phyloP scores from a whole-genome alignment of 257 asterid genomes.

The Primulina eburnea region DNA sequence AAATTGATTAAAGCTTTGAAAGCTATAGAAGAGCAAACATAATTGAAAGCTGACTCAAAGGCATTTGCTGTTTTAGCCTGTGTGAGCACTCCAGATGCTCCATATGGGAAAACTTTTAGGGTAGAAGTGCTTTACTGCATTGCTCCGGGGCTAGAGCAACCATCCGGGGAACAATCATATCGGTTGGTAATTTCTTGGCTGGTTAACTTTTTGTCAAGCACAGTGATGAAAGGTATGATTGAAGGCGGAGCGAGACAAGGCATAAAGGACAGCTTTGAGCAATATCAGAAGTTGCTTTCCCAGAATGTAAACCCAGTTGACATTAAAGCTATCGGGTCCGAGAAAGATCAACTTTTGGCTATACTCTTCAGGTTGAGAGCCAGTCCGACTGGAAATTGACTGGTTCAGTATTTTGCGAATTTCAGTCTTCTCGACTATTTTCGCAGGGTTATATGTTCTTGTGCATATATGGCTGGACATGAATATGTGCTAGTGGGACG shows the following conservation, averaged over 20 bases:
- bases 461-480: conserved; percentile 49
- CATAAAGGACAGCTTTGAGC: conserved; percentile 83
- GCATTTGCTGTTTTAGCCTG: conserved; percentile 56
- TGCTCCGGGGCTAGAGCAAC: conserved; percentile 80
- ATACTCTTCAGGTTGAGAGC: conserved; percentile 65
- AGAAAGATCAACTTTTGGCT: conserved; percentile 87
- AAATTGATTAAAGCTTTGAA: conserved; percentile 77
- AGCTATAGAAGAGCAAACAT: conserved; percentile 84
- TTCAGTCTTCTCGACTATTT: conserved; percentile 62
- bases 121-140: conserved; percentile 80
- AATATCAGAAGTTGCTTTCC: conserved; percentile 58
- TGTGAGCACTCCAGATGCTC: conserved; percentile 97
- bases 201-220: conserved; percentile 84
- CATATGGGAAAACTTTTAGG: conserved; percentile 76
- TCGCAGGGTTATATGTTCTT: conserved; percentile 62
- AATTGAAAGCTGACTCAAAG: conserved; percentile 77
- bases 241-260: conserved; percentile 95
- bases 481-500: conserved; percentile 27
- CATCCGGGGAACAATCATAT: conserved; percentile 79
- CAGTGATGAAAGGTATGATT: conserved; percentile 89
- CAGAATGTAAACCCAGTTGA: conserved; percentile 80
- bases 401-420: conserved; percentile 81
- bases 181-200: conserved; percentile 84
- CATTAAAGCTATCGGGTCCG: conserved; percentile 63
- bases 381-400: conserved; percentile 86